A percentile compares a stretch with the other conserved stretches of the same genome.
phyloP scores from a whole-genome alignment of 257 asterid genomes.

The Forsythia viridissima region DNA sequence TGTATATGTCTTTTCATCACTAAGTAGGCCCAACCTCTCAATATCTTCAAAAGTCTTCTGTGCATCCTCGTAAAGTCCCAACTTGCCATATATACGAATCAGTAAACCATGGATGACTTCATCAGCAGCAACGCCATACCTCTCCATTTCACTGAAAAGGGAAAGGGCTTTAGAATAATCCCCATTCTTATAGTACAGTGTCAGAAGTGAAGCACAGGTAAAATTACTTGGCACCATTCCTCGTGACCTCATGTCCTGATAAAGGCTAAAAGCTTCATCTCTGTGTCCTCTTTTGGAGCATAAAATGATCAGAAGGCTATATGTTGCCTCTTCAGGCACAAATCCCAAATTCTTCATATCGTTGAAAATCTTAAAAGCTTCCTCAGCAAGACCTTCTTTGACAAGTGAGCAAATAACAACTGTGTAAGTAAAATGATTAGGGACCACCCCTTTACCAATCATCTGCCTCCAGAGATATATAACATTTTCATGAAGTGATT shows the following conservation, averaged over 20 bases:
- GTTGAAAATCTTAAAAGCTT: slow-evolving; percentile 60
- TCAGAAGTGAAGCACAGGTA: slow-evolving; percentile 92
- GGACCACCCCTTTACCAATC: slow-evolving; percentile 60
- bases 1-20: slow-evolving; percentile 67
- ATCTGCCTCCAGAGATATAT: slow-evolving; percentile 66
- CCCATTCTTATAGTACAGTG: slow-evolving; percentile 65
- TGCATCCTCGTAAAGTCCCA: slow-evolving; percentile 93
- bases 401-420: slow-evolving; percentile 76
- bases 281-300: slow-evolving; percentile 53
- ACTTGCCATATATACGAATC: slow-evolving; percentile 92
- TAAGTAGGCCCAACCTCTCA: slow-evolving; percentile 59
- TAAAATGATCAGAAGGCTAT: slow-evolving; percentile 76
- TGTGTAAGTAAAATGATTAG: slow-evolving; percentile 75
- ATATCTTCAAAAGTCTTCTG: slow-evolving; percentile 66
- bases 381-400: slow-evolving; percentile 60
- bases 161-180: slow-evolving; percentile 85
- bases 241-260: slow-evolving; percentile 77
- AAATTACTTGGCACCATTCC: slow-evolving; percentile 79
- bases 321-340: slow-evolving; percentile 92
- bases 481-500: slow-evolving; percentile 63
- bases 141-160: slow-evolving; percentile 88
- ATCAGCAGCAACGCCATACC: slow-evolving; percentile 60
- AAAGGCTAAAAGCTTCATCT: slow-evolving; percentile 60
- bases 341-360: slow-evolving; percentile 75
- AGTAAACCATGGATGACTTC: slow-evolving; percentile 88